phyloP scores from a whole-genome alignment of 2,329 filamentous ascomycete genomes.

The Neopestalotiopsis clavispora region DNA sequence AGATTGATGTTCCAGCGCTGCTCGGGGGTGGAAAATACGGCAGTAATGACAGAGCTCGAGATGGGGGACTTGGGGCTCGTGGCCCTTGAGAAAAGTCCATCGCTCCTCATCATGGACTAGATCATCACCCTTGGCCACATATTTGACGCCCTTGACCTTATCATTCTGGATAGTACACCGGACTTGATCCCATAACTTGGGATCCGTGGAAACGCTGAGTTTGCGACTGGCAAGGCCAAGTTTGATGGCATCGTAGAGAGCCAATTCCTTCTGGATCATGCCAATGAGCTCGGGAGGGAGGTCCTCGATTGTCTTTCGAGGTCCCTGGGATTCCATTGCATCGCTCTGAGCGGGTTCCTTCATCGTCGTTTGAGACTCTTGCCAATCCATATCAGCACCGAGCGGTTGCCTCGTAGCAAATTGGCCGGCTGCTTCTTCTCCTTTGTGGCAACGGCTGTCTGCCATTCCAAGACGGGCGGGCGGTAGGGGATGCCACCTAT shows the following conservation, averaged over 20 bases:
- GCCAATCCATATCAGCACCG: no score
- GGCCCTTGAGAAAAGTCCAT: constrained; percentile 18
- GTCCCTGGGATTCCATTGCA: not conserved
- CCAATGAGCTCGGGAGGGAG: constrained; percentile 19
- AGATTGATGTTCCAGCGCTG: not conserved
- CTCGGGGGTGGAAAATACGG: constrained; percentile 20
- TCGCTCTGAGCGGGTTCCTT: no score
- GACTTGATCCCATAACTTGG: constrained; percentile 8
- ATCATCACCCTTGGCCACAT: not conserved
- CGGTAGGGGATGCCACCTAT: no score
- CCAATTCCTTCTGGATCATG: constrained; percentile 13
- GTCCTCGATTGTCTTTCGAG: constrained; percentile 3
- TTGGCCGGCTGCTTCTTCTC: no score
- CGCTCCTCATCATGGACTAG: constrained; percentile 9
- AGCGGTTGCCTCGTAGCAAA: no score
- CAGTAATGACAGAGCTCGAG: constrained; percentile 22
- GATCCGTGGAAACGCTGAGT: constrained; percentile 8
- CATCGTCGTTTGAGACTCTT: no score
- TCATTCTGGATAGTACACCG: not conserved
- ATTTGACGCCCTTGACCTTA: constrained; percentile 9
- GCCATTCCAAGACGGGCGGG: no score
- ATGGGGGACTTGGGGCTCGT: constrained; percentile 12
- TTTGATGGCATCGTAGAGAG: constrained; percentile 18
- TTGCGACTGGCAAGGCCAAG: constrained; percentile 15
- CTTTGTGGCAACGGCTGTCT: no score